These are phyloP conservation scores for Camelina hispida DNA, from an alignment of 345 rosid genomes.

Conservation along the genomic window DNA sequence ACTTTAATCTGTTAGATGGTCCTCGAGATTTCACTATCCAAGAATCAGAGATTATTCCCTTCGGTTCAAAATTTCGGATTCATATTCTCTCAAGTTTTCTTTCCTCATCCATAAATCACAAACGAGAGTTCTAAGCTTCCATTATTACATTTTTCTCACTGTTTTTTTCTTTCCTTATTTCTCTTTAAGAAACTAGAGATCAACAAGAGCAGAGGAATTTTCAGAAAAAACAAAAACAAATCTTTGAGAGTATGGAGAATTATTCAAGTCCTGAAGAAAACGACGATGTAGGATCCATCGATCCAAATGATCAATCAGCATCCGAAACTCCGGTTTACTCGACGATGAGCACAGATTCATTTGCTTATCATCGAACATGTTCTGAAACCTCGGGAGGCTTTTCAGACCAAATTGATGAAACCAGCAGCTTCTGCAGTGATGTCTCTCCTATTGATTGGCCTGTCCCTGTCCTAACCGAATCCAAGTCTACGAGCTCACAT, in stretches of 20 bases:
- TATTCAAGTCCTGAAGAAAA: constrained; percentile 52
- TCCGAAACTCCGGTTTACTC: constrained; percentile 67
- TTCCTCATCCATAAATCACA: not conserved
- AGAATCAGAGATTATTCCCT: constrained; percentile 23
- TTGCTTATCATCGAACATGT: constrained; percentile 59
- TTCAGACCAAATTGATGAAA: constrained; percentile 69
- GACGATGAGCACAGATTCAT: constrained; percentile 64
- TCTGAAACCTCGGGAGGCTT: constrained; percentile 70
- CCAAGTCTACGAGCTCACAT: no score
- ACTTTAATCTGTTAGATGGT: constrained; percentile 32
- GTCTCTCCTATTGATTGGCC: constrained; percentile 75
- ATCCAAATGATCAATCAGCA: constrained; percentile 59
- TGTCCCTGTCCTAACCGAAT: constrained; percentile 20
- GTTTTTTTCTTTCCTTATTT: not conserved
- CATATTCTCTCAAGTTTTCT: no score
- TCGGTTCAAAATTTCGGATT: constrained; percentile 24
- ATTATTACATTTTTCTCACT: constrained; percentile 18
- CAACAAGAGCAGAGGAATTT: constrained; percentile 32
- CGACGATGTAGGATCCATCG: constrained; percentile 54
- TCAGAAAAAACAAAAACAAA: constrained; percentile 33
- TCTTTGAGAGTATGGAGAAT: constrained; percentile 50
- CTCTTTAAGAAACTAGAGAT: not conserved
- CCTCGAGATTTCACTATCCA: constrained; percentile 38
- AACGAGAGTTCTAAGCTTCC: constrained; percentile 26
- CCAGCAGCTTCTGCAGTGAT: constrained; percentile 62